A percentile compares a stretch with the other conserved stretches of the same genome.
Evolutionary conservation across 2,329 filamentous ascomycete species (phyloP).

Genomic region (Sporothrix luriei): DNA sequence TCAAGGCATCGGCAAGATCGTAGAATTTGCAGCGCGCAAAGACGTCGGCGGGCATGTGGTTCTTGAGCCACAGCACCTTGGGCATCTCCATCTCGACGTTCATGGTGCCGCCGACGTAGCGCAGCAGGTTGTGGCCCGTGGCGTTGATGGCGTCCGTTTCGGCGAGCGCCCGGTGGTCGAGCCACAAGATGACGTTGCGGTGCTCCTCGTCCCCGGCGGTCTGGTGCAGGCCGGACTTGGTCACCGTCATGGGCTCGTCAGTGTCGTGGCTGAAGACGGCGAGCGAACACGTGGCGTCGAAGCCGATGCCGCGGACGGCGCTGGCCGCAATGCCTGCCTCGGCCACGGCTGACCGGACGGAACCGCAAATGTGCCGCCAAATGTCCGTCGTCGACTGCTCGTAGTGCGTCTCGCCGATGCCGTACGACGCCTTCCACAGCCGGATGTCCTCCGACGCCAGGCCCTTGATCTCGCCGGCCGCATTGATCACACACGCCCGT

Average conservation of each 20-base stretch:
- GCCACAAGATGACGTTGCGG: conserved; percentile 95
- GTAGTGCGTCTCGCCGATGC: conserved; percentile 60
- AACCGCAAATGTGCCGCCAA: conserved; percentile 90
- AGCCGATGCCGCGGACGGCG: conserved; percentile 86
- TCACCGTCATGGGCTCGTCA: conserved; percentile 88
- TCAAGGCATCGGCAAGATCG: conserved; percentile 88
- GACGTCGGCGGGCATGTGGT: conserved; percentile 89
- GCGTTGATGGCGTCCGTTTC: conserved; percentile 94
- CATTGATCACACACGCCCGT: conserved; percentile 92
- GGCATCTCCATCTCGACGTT: conserved; percentile 99
- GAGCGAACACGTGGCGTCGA: conserved; percentile 98
- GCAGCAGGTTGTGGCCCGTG: conserved; percentile 86
- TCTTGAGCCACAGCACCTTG: conserved; percentile 97
- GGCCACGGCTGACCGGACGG: conserved; percentile 78
- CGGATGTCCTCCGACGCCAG: conserved; percentile 75
- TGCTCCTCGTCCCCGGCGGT: conserved; percentile 68
- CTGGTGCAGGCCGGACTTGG: conserved; percentile 71
- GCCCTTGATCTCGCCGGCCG: conserved; percentile 81
- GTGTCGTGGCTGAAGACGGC: conserved; percentile 87
- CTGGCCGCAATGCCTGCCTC: conserved; percentile 77
- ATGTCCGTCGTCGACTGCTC: conserved; percentile 99
- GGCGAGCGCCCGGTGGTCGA: conserved; percentile 87
- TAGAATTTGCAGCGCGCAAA: conserved; percentile 97
- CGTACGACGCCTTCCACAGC: conserved; percentile 75
- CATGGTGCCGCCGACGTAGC: conserved; percentile 97